These are phyloP conservation scores for Musa balbisiana DNA, from an alignment of 202 grass and related monocot species.

Conservation along the genomic window DNA sequence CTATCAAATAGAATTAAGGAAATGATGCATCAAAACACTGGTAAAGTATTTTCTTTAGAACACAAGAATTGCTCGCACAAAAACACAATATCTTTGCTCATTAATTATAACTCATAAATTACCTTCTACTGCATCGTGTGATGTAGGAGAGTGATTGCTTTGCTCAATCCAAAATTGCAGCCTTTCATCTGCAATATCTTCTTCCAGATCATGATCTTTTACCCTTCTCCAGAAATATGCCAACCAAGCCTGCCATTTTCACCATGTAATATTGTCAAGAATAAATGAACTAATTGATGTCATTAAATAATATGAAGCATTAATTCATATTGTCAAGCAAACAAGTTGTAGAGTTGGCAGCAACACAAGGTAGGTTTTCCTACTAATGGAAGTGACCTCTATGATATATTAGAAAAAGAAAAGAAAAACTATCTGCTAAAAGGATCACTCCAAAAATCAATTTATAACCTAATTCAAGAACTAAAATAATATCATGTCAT, in stretches of 20 bases:
- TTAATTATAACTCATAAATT: background rate
- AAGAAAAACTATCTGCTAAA: background rate
- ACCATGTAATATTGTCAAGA: background rate
- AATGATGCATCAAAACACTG: too few species aligned
- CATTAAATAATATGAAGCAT: background rate
- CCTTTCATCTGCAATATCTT: slow-evolving; percentile 93
- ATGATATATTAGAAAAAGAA: background rate
- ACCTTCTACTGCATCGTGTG: slow-evolving; percentile 71
- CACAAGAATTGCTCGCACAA: too few species aligned
- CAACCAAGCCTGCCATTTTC: slow-evolving; percentile 67
- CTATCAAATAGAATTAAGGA: too few species aligned
- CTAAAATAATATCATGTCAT: too few species aligned
- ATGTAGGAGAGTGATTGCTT: slow-evolving; percentile 48
- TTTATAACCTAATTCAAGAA: too few species aligned
- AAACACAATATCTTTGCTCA: too few species aligned
- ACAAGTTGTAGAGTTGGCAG: background rate
- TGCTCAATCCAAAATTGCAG: slow-evolving; percentile 95
- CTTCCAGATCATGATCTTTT: slow-evolving; percentile 79
- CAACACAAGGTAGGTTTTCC: background rate
- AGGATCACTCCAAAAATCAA: too few species aligned
- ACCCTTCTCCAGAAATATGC: slow-evolving; percentile 82
- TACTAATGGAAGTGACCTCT: background rate
- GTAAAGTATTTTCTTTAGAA: too few species aligned
- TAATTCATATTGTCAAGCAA: background rate
- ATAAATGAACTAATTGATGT: background rate